A percentile compares a stretch with the other conserved stretches of the same genome.
Conservation (phyloP, 2,329 filamentous ascomycete genomes). For the Claviceps pusilla region DNA sequence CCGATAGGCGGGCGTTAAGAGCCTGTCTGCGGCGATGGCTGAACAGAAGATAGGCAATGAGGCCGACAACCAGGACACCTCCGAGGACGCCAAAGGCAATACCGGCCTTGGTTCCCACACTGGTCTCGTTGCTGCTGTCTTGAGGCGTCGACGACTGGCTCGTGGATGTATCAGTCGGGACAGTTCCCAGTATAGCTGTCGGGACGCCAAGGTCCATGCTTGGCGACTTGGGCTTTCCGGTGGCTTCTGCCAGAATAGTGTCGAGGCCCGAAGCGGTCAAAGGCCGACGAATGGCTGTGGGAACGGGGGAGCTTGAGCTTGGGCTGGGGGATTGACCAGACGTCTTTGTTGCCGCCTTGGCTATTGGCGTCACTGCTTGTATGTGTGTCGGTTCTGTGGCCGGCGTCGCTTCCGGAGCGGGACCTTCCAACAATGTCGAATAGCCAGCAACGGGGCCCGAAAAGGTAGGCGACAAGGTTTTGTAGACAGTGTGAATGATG, state of each 20-base stretch:
- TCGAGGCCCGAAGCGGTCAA: slow-evolving; percentile 12
- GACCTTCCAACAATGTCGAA: slow-evolving; percentile 17
- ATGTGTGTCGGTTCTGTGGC: neutral
- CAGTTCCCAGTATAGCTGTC: slow-evolving; percentile 9
- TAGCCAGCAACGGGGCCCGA: slow-evolving; percentile 28
- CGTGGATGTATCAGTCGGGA: slow-evolving; percentile 10
- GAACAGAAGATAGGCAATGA: slow-evolving; percentile 58
- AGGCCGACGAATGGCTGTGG: slow-evolving; percentile 15
- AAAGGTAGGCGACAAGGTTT: slow-evolving; percentile 26
- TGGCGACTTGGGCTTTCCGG: slow-evolving; percentile 8
- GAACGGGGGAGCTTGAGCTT: slow-evolving; percentile 8
- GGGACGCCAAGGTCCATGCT: slow-evolving; percentile 7
- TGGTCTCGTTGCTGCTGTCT: slow-evolving; percentile 10
- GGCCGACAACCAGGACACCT: slow-evolving; percentile 48
- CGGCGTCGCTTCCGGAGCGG: slow-evolving; percentile 4
- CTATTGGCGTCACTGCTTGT: neutral
- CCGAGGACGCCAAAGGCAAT: slow-evolving; percentile 70
- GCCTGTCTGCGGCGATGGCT: slow-evolving; percentile 55
- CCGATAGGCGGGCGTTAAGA: slow-evolving; percentile 26
- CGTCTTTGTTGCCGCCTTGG: neutral
- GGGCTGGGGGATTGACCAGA: slow-evolving; percentile 4
- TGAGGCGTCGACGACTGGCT: slow-evolving; percentile 3
- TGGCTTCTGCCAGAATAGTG: slow-evolving; percentile 18
- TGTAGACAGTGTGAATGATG: slow-evolving; percentile 24
- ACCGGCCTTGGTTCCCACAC: slow-evolving; percentile 52